These are phyloP conservation scores for Raffaelea arxii DNA, from an alignment of 2,329 filamentous ascomycete genomes.

Conservation along the genomic window DNA sequence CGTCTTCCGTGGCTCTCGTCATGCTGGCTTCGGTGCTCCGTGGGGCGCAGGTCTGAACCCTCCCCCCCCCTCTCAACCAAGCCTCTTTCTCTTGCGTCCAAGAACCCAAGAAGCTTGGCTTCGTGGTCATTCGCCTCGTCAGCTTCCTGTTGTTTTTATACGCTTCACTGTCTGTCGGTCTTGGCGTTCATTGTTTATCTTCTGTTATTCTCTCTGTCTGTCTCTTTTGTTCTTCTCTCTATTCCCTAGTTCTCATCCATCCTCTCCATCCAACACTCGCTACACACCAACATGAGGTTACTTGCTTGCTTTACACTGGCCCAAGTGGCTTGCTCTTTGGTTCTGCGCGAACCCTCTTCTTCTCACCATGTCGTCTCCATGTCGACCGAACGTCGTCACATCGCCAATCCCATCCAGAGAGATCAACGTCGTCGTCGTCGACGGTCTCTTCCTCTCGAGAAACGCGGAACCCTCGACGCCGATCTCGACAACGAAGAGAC, in stretches of 20 bases:
- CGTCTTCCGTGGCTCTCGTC: too few relatives aligned
- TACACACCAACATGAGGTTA: conserved; percentile 25
- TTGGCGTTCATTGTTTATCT: neutral
- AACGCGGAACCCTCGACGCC: conserved; percentile 32
- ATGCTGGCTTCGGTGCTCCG: too few relatives aligned
- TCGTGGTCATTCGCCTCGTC: neutral
- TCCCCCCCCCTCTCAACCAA: neutral
- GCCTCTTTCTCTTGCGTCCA: neutral
- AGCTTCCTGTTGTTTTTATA: neutral
- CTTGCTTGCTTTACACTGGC: conserved; percentile 18
- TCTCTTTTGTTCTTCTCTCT: neutral
- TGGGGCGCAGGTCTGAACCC: too few relatives aligned
- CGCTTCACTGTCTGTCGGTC: neutral
- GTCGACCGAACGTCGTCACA: conserved; percentile 28
- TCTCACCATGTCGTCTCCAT: conserved; percentile 35
- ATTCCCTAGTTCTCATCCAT: neutral
- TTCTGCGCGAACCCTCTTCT: conserved; percentile 9
- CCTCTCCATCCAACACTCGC: neutral
- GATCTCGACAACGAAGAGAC: conserved; percentile 50
- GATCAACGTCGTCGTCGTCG: conserved; percentile 36
- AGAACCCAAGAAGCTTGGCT: neutral
- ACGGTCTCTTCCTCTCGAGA: too few relatives aligned
- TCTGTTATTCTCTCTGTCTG: neutral
- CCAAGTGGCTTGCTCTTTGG: conserved; percentile 18
- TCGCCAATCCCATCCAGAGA: conserved; percentile 31